Base-by-base conservation (phyloP, 2,329 filamentous ascomycete species). In the Thielaviopsis populi region DNA sequence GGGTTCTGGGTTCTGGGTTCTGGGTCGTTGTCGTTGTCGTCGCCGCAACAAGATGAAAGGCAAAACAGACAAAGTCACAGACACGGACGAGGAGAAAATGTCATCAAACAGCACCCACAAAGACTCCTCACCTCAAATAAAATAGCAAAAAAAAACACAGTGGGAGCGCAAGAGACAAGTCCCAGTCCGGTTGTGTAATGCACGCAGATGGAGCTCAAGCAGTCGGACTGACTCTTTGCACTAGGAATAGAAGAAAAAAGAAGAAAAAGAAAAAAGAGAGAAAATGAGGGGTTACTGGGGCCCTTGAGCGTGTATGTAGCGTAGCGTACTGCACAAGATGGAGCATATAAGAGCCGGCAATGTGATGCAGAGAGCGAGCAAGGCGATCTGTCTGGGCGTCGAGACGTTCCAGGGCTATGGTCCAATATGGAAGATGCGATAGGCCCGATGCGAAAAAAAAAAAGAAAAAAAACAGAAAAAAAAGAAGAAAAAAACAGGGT, bases 111-210 rank as follows among this genome's bases (percentile, higher is more conserved):
- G 24, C 48, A 27, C 50, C 2, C 50, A 50, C 17, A 50, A 61
- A 13, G 46, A 54, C 24, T 54, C 24, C 13, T 33, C 17, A 17
- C 27, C 17, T 54, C 15, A 54, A 33, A 30, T 54, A 54, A 33
- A 30, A 33, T 63, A 24, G 64, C 61, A 42, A 65, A 61, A n/a
- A n/a, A n/a, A 61, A 24, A 61, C 61, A 42, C 63, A 61, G 30
- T 63, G 54, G 37, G 64, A 65, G 56, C 64, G 61, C 61, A 46
- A 62, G 40, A 37, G 30, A 22, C 40, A 27, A 27, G 53, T 53
- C 42, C 48, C 42, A 62, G 41, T 8, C 41, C 53, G 30, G n/a
- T 50, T 30, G 46, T 19, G 60, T 42, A 62, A 62, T 30, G 60
- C 48, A 27, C 11, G 27, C 30, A 62, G 48, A 62, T 27, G n/a